Evolutionary conservation across 2,329 filamentous ascomycete species (phyloP), one percentile per base, ranked within the genome.

Genomic region (Fusarium nygamai): DNA sequence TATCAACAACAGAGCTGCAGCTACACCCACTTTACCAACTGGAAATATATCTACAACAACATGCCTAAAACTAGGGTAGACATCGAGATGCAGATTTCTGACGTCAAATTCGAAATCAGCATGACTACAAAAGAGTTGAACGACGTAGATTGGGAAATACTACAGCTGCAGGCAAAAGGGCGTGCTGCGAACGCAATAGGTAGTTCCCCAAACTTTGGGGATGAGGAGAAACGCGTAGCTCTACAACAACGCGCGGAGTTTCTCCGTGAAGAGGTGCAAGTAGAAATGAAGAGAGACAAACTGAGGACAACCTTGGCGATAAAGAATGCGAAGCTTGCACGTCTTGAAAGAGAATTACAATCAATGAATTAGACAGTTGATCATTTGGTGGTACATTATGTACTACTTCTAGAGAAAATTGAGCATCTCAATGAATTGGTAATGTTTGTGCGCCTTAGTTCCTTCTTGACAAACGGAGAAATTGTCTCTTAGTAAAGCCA

Each of bases 361-460:
- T 31, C 27, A 0, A 2, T 4, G 12, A 16, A 11, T 29, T 48
- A 48, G 46, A 29, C 19, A 4, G 8, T 47, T 0, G 13, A 29
- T 22, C 0, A 16, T 29, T 0, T 29, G 6, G 19, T 10, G 27
- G 13, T 16, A 8, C 19, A 22, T 13, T 10, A 22, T 47, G 19
- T 5, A 47, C 19, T 29, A 1, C 8, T 1, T 16, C 19, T 22
- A 0, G 3, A 27, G 24, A 46, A 10, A 41, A 7, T n/a, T n/a
- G 22, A n/a, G 38, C 20, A 8, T 41, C 20, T 39, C 6, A 8
- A 27, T 27, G 19, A 20, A 5, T 20, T 47, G 14, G 1, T 19
- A 0, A 20, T 5, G 2, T 20, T 10, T 20, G 5, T 3, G 1
- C 1, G 24, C 8, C 5, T 14, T 22, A 8, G 10, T 17, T 6